Conservation (phyloP, 345 rosid genomes). For the Aethionema arabicum region DNA sequence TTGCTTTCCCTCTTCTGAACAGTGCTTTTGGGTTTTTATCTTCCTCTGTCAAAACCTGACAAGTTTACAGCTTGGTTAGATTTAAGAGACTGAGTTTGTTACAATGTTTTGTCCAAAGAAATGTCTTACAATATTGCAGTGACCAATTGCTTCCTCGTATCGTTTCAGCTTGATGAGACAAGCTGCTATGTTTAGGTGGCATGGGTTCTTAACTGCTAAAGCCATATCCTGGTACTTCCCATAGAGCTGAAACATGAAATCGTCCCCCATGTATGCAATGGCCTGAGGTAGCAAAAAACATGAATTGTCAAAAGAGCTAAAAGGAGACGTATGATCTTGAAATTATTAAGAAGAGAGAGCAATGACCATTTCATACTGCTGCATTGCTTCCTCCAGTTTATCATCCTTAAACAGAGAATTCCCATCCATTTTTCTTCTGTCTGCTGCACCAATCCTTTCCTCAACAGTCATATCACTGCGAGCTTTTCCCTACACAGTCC, state of each 20-base stretch:
- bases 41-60: constrained; percentile 82
- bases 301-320: constrained; percentile 18
- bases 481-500: constrained; percentile 69
- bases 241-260: constrained; percentile 95
- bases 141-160: constrained; percentile 80
- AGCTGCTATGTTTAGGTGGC: constrained; percentile 92
- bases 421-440: constrained; percentile 92
- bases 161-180: constrained; percentile 83
- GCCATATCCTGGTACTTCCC: constrained; percentile 98
- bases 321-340: constrained; percentile 1
- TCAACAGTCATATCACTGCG: constrained; percentile 97
- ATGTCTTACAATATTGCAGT: constrained; percentile 62
- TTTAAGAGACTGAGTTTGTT: neutral
- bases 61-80: constrained; percentile 21
- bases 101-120: neutral
- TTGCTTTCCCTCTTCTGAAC: constrained; percentile 91
- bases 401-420: constrained; percentile 74
- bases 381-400: constrained; percentile 93
- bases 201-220: constrained; percentile 95
- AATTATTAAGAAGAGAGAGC: constrained; percentile 26
- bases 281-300: constrained; percentile 55
- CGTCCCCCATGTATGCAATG: constrained; percentile 90
- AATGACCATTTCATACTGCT: constrained; percentile 94
- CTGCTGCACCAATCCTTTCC: constrained; percentile 93
- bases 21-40: constrained; percentile 85